Evolutionary conservation across 352 stramenopile species (phyloP).

Genomic region (Globisporangium iwayamae): DNA sequence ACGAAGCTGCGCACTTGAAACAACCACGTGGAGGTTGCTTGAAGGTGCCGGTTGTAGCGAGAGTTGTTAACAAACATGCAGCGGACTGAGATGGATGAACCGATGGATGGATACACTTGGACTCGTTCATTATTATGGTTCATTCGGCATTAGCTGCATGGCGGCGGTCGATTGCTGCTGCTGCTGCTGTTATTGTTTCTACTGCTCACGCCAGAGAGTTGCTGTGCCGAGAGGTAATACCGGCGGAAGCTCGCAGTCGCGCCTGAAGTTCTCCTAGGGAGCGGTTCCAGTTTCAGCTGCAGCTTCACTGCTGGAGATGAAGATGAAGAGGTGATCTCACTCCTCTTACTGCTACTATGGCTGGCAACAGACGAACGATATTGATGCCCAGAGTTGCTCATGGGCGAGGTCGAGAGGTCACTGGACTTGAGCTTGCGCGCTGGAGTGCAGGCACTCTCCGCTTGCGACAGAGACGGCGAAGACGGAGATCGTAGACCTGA

Average conservation of each 20-base stretch:
- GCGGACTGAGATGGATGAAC: background rate
- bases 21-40: slow-evolving; percentile 6
- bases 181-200: slow-evolving; percentile 2
- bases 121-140: background rate
- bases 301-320: slow-evolving; percentile 12
- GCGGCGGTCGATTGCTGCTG: background rate
- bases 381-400: background rate
- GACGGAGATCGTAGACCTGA: background rate
- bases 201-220: slow-evolving; percentile 17
- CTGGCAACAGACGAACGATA: background rate
- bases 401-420: slow-evolving; percentile 4
- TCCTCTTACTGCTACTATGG: background rate
- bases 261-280: slow-evolving; percentile 14
- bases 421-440: slow-evolving; percentile 5
- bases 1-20: slow-evolving; percentile 13
- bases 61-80: too few species aligned
- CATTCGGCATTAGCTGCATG: background rate
- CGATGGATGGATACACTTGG: background rate
- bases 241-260: slow-evolving; percentile 28
- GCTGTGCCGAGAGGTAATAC: slow-evolving; percentile 33
- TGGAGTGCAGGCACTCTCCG: background rate
- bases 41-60: background rate
- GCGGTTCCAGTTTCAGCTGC: slow-evolving; percentile 10
- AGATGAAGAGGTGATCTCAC: background rate
- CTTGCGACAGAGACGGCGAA: background rate